Evolutionary conservation across 2,329 filamentous ascomycete genomes (phyloP), one percentile per base, ranked within the genome.

Genomic region (Orbilia oligospora): DNA sequence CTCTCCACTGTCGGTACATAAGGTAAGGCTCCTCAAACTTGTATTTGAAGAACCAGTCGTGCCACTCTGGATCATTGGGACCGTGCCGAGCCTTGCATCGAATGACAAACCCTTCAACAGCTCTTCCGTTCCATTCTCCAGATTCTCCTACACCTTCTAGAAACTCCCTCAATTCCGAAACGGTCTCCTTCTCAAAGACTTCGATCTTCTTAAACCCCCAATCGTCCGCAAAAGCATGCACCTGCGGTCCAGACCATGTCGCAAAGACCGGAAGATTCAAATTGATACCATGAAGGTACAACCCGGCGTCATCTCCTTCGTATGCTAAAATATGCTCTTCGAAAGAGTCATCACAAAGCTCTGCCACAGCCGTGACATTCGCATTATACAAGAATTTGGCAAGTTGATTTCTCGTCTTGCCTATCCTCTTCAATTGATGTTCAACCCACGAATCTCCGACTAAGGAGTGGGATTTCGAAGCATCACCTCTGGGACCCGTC

Each of bases 1-100:
- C 96, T 80, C 96, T 91, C 96, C 96, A 99, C 86, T 99, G 96
- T 24, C 96, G 91, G 85, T 98, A 99, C 93, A 99, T 97, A 78
- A 99, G 87, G 83, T 99, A 99, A 0, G 96, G 96, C 85, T 99
- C 96, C 83, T 99, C 96, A 78, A 99, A 99, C 86, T 99, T 99
- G 89, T 94, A 99, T 85, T 99, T 99, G 90, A 99, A 99, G 85
- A 99, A 99, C 96, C 96, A 99, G 84, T 99, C 94, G n/a, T 89
- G 86, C 84, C 91, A 96, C 0, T 85, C 85, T 0, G 86, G 86
- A 30, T 90, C 85, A n/a, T 85, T 83, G 16, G 87, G 86, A n/a
- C 79, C 81, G 58, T 85, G 82, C 67, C 83, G 87, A 87, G 87
- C 90, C 86, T 90, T 93, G 88, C 96, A 98, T 71, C 96, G 91